Base-by-base conservation (phyloP, 257 asterid species). In the Ocimum tenuiflorum region DNA sequence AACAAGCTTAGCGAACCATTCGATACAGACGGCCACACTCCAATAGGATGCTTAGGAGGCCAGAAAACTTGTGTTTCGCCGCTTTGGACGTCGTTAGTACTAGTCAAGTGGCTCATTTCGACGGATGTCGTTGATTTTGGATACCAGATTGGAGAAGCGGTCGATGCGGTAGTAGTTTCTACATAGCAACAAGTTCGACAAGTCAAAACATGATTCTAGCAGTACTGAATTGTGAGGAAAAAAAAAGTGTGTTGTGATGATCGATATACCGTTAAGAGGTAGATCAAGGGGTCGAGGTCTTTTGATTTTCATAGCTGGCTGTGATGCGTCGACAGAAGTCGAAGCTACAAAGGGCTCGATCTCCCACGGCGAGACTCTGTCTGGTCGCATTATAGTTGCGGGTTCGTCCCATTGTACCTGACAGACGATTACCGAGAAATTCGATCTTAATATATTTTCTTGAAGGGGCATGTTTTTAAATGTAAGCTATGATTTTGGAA, bases 401-500 rank as follows among this genome's bases (percentile, higher is more conserved):
- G 85, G 94, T 68, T 86, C 94, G 29, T 88, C 96, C 96, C 96
- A 88, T 48, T 84, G 96, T 72, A 88, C 94, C 95, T 86, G 80
- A 54, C n/a, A n/a, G n/a, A n/a, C n/a, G n/a, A n/a, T n/a, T n/a
- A n/a, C n/a, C n/a, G n/a, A n/a, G n/a, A n/a, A n/a, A n/a, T n/a
- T n/a, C n/a, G n/a, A n/a, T n/a, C n/a, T n/a, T n/a, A n/a, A n/a
- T n/a, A n/a, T n/a, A n/a, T n/a, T n/a, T n/a, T 31, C 38, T 31
- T 9, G 10, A 42, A 58, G 55, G 35, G 48, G 14, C 8, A 53
- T 10, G 15, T 27, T 58, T 46, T 57, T 50, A 17, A 14, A 29
- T n/a, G 3, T 55, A 27, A 68, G 60, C 54, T 48, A 17, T 65
- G 47, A 3, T 58, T 53, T 36, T n/a, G n/a, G 13, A 70, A 55